Evolutionary conservation across 441 rosid species (phyloP).

Genomic region (Erodium texanum): DNA sequence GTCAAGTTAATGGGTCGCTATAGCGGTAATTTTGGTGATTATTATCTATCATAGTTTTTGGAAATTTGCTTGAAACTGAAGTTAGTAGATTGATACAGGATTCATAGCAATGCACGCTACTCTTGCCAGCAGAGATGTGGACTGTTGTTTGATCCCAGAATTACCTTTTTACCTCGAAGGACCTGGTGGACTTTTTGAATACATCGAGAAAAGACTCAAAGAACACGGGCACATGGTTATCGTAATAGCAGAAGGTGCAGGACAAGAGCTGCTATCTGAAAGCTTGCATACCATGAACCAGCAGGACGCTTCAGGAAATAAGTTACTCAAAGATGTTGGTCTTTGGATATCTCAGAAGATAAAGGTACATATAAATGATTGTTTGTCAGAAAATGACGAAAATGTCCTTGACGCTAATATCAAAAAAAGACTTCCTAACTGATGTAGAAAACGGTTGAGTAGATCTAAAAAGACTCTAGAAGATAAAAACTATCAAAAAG

Average conservation of each 20-base stretch:
- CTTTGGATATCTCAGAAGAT: constrained; percentile 75
- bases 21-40: too few relatives aligned
- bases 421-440: too few relatives aligned
- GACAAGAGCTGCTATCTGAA: constrained; percentile 70
- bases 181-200: constrained; percentile 77
- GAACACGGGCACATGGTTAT: constrained; percentile 89
- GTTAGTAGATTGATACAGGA: constrained; percentile 35
- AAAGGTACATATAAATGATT: constrained; percentile 51
- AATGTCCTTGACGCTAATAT: too few relatives aligned
- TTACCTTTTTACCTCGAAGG: constrained; percentile 95
- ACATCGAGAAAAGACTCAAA: constrained; percentile 59
- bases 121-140: constrained; percentile 93
- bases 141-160: constrained; percentile 92
- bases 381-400: too few relatives aligned
- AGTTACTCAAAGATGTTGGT: constrained; percentile 82
- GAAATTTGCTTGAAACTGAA: too few relatives aligned
- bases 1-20: constrained; percentile 97
- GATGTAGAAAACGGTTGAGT: too few relatives aligned
- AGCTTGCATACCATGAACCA: constrained; percentile 22
- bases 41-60: too few relatives aligned
- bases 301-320: constrained; percentile 91
- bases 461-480: too few relatives aligned
- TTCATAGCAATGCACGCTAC: constrained; percentile 95
- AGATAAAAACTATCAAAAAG: too few relatives aligned
- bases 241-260: constrained; percentile 94